Conservation (phyloP, 1,139 yeast species). For the Debaryomycetaceae sp. region DNA sequence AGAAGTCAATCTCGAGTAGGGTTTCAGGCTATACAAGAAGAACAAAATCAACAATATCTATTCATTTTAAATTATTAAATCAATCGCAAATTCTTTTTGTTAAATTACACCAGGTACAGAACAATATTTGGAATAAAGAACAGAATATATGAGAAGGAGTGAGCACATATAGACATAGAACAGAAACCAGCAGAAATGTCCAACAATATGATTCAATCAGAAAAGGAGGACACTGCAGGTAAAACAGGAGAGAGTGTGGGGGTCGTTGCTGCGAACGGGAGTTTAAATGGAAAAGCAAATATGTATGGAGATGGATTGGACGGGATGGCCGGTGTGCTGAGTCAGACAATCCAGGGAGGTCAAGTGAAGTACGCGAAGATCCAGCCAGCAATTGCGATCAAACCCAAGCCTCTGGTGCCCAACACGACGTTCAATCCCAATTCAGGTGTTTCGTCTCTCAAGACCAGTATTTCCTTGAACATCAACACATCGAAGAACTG, state of each 20-base stretch:
- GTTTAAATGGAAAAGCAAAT: not conserved
- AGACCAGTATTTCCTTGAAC: conserved; percentile 21
- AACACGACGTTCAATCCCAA: conserved; percentile 9
- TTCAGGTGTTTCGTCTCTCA: conserved; percentile 18
- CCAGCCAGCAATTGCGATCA: conserved; percentile 42
- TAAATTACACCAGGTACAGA: not conserved
- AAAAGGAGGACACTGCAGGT: not conserved
- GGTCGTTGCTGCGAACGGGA: not conserved
- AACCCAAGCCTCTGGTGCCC: conserved; percentile 27
- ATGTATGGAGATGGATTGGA: not conserved
- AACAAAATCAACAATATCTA: not conserved
- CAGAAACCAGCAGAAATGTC: not conserved
- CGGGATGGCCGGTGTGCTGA: not conserved
- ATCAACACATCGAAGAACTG: conserved; percentile 55
- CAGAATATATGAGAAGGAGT: not conserved
- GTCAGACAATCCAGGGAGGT: not conserved
- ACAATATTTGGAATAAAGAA: not conserved
- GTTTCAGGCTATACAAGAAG: no score
- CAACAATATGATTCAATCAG: not conserved
- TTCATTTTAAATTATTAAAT: not conserved
- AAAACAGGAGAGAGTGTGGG: not conserved
- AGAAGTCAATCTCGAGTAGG: no score
- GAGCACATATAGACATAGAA: not conserved
- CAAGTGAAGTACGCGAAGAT: conserved; percentile 29
- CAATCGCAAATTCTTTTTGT: not conserved